A percentile compares a stretch with the other conserved stretches of the same genome.
phyloP scores from a whole-genome alignment of 2,329 filamentous ascomycete species.

The Paracamarosporium sp. region DNA sequence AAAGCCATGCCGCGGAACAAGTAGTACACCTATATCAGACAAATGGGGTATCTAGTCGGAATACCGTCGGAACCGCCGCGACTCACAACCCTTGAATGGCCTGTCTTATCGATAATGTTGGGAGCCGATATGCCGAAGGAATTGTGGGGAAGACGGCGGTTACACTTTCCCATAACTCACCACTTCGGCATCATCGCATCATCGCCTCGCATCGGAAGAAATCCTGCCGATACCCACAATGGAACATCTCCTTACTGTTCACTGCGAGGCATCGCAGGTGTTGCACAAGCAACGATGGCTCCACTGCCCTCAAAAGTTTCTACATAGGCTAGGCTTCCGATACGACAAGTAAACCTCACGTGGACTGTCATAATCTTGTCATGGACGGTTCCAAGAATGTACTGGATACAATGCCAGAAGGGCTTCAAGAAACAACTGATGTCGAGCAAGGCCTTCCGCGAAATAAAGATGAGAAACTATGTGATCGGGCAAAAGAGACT shows the following conservation, averaged over 20 bases:
- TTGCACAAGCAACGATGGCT: neutral
- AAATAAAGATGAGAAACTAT: neutral
- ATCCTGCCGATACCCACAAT: constrained; percentile 1
- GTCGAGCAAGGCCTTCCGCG: neutral
- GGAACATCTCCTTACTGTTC: neutral
- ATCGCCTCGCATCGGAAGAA: constrained; percentile 1
- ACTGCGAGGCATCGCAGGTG: neutral
- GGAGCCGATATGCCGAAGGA: neutral
- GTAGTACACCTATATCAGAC: neutral
- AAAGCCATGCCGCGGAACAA: neutral
- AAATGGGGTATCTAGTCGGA: neutral
- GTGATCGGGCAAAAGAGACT: neutral
- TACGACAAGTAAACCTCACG: neutral
- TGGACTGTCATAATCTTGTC: neutral
- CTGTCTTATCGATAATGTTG: neutral
- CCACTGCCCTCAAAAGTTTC: neutral
- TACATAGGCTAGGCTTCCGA: neutral
- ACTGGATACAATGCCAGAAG: neutral
- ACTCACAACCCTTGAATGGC: neutral
- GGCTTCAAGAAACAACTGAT: neutral
- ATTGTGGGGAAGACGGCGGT: neutral
- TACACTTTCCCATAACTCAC: neutral
- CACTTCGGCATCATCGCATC: neutral
- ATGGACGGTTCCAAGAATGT: neutral
- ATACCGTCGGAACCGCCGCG: neutral